Evolutionary conservation across 805 yeast genomes (phyloP), one percentile per base, ranked within the genome.

Genomic region (Metschnikowia similis): DNA sequence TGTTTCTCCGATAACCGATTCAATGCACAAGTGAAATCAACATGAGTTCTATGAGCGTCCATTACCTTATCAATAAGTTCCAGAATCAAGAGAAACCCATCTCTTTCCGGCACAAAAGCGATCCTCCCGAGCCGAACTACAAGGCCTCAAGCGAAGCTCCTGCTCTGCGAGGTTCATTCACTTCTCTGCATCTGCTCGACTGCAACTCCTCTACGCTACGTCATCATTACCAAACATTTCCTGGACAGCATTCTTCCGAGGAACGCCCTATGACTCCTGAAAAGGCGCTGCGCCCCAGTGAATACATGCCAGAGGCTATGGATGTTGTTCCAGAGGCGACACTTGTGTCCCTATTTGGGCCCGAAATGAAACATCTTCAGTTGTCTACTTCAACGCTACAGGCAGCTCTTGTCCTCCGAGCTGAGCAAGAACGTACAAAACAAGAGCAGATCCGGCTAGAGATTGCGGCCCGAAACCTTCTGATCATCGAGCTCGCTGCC

Each of bases 381-480:
- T 76, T 71, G 58, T 69, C 84, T 7, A 86, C 85, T 48, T 71
- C 74, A 8, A 76, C 89, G 3, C 72, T 84, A 29, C 64, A 72
- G 27, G 81, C 79, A 54, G 83, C 89, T 0, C 66, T 89, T 35
- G 74, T 75, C 32, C 74, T 85, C 30, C 75, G 82, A 47, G 65
- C 81, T 2, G 90, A 89, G 62, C 92, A 86, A 61, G 97, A 91
- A 63, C 75, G 78, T 40, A 85, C 97, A 1, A 85, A 85, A 56
- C 96, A 90, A 64, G 94, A 86, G 56, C 84, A 74, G 57, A 85
- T 86, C 63, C 78, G 76, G 48, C 69, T 84, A 17, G 96, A 90
- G 61, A 69, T 77, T 37, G 72, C 85, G 27, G 76, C 77, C 38
- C 76, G 79, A 49, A 77, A 86, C 21, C 66, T 85, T 31, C 84